Evolutionary conservation across 1,139 yeast genomes (phyloP).

Genomic region (Yamadazyma pseudoaaseri): DNA sequence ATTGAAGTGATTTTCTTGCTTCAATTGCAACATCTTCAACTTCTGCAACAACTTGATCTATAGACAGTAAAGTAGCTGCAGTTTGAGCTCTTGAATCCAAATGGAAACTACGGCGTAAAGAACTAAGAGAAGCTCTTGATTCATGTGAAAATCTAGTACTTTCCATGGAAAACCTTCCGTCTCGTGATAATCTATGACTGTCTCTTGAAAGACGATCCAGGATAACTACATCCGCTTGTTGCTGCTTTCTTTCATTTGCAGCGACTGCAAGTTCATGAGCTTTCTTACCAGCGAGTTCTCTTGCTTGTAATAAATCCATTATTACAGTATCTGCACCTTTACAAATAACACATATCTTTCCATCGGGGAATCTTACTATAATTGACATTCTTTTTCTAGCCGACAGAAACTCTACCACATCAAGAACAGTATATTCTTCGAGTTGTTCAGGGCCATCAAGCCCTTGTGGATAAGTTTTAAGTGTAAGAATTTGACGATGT

Average conservation of each 20-base stretch:
- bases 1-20: constrained; percentile 62
- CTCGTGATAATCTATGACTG: constrained; percentile 20
- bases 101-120: constrained; percentile 34
- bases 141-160: constrained; percentile 20
- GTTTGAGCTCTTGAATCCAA: constrained; percentile 1
- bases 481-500: constrained; percentile 53
- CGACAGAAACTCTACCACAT: constrained; percentile 82
- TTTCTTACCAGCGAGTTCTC: constrained; percentile 59
- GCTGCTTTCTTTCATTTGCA: constrained; percentile 63
- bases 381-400: constrained; percentile 93
- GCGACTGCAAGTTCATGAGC: constrained; percentile 61
- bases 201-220: constrained; percentile 40
- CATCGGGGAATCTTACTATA: constrained; percentile 76
- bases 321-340: constrained; percentile 98
- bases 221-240: constrained; percentile 79
- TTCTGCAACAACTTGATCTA: constrained; percentile 27
- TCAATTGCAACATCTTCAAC: constrained; percentile 57
- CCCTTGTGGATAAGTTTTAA: constrained; percentile 84
- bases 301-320: constrained; percentile 64
- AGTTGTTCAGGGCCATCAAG: constrained; percentile 60
- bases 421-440: constrained; percentile 73
- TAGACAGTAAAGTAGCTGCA: neutral
- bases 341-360: constrained; percentile 74
- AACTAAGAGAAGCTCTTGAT: constrained; percentile 26
- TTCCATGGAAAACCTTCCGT: constrained; percentile 20